Base-by-base conservation (phyloP, 2,329 filamentous ascomycete species). In the Magnaporthales sp. region DNA sequence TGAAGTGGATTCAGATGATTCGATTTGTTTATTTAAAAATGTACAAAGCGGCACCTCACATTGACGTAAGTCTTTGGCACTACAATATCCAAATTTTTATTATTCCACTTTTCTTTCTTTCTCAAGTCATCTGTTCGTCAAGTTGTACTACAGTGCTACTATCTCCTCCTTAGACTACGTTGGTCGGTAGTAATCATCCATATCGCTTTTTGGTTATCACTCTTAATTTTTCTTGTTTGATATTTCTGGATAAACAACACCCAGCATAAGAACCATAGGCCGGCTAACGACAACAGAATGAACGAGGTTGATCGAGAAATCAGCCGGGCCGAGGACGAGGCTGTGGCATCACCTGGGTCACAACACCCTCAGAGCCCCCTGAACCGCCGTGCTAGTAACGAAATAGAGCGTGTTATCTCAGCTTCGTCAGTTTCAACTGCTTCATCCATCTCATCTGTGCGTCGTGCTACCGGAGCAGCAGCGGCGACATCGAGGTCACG, bases 351-450 rank as follows among this genome's bases (percentile, higher is more conserved):
- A 26, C 54, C 54, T 11, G 38, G 38, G 5, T 26, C 54, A 26
- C 54, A 58, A 5, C 15, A 13, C n/a, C 24, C 54, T 10, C 54
- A 22, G 24, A 70, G 70, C 64, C 66, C 68, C 66, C 58, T 61
- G 73, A 61, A 66, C 54, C 72, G 65, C 65, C 68, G 69, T 62
- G 60, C 68, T 31, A 71, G 69, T 67, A 76, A 79, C 68, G 74
- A 74, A 19, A 85, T 91, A 69, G 86, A 88, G 72, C 84, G 87
- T 46, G 84, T 86, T n/a, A 71, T 80, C 24, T 84, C 86, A 4
- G 77, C 79, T 2, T 85, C 83, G 4, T 84, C 83, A 4, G 76
- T 78, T 19, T 81, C 82, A 38, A 82, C 83, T 6, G 80, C 80
- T 0, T 81, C 82, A 10, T 80, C 80, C 1, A 11, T 11, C 67